Base-by-base conservation (phyloP, 495 filamentous ascomycete species). In the Penicillium egyptiacum region DNA sequence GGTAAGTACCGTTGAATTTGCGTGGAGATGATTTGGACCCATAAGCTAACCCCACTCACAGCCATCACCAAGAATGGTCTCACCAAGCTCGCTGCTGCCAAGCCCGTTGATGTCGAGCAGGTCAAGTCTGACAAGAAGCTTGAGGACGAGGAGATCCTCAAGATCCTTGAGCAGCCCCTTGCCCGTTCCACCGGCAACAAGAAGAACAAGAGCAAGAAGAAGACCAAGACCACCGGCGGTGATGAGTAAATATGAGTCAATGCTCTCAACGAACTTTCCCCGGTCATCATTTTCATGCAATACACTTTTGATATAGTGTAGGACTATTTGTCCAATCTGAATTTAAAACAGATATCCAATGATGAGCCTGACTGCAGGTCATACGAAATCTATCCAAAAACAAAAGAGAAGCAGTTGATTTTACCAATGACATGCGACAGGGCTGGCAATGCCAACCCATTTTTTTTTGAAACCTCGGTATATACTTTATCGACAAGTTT, bases 1-100 rank as follows among this genome's bases (percentile, higher is more conserved):
- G 91, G 93, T 97, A 85, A 80, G 88, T 55, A 25, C 19, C 28
- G 3, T 45, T 44, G 1, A 60, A 20, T 37, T 19, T 56, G 14
- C 16, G 17, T 11, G 42, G 28, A 58, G 2, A 48, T 55, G 53
- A 58, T 71, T 33, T 9, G 28, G 57, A 31, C 60, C 60, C 40
- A 14, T 11, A 33, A 46, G 22, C 57, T 62, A 50, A 56, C 19
- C 11, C 65, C 37, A 16, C 5, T 51, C 31, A 19, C 56, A 97
- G 95, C 91, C 53, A 93, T 98, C 76, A 98, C 93, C 57, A 98
- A 98, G 86, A 95, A 96, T 72, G 94, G 94, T 63, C 75, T 98
- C 70, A 88, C 86, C 64, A 90, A 89, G 72, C 75, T 98, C 25
- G 86, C 89, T 40, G 86, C 83, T 7, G 88, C 94, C 22, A 83